Conservation (phyloP, 1,284 basidiomycete genomes). For the Sporisorium exsertum region DNA sequence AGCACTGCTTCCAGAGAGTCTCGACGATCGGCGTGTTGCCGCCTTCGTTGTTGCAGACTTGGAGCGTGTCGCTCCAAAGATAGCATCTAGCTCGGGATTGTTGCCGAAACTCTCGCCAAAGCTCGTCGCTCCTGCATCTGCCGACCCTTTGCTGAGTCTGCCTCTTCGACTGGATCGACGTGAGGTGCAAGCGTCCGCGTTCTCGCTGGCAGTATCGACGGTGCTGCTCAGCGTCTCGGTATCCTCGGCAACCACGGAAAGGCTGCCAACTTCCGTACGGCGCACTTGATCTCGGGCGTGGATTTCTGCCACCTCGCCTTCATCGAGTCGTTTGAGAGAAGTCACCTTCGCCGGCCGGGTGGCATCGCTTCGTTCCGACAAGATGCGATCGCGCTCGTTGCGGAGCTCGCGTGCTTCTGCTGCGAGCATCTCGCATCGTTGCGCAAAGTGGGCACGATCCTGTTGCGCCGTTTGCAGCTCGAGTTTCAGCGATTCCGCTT, state of each 20-base stretch:
- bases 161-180: slow-evolving; percentile 7
- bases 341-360: slow-evolving; percentile 6
- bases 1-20: slow-evolving; percentile 21
- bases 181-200: slow-evolving; percentile 6
- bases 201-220: slow-evolving; percentile 12
- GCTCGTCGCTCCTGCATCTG: slow-evolving; percentile 15
- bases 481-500: slow-evolving; percentile 8
- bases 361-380: not conserved
- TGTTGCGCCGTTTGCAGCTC: slow-evolving; percentile 18
- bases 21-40: slow-evolving; percentile 29
- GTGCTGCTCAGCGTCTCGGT: slow-evolving; percentile 21
- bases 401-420: slow-evolving; percentile 34
- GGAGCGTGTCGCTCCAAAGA: slow-evolving; percentile 22
- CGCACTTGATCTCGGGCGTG: slow-evolving; percentile 32
- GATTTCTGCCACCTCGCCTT: slow-evolving; percentile 34
- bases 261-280: slow-evolving; percentile 25
- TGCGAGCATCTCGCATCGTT: slow-evolving; percentile 26
- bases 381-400: slow-evolving; percentile 23
- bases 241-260: slow-evolving; percentile 33
- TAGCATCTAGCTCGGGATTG: slow-evolving; percentile 49
- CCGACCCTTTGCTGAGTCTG: slow-evolving; percentile 11
- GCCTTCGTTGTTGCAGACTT: not conserved
- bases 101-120: slow-evolving; percentile 32
- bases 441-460: slow-evolving; percentile 16
- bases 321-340: slow-evolving; percentile 27